Evolutionary conservation across 1,139 yeast genomes (phyloP).

Genomic region (Arxiozyma bovina): DNA sequence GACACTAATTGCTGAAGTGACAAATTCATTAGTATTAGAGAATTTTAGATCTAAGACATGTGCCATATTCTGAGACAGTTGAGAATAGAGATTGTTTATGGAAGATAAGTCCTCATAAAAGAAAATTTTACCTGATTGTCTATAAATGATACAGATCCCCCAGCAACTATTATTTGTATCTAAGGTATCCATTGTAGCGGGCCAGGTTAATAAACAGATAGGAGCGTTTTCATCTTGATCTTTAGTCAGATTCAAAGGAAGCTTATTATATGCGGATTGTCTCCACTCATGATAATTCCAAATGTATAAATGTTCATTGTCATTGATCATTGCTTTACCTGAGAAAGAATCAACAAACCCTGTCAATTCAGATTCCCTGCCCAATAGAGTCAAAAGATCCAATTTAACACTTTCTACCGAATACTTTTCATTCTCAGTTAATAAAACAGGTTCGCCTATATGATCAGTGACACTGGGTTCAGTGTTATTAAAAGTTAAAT

Average conservation of each 20-base stretch:
- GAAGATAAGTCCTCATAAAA: conserved; percentile 36
- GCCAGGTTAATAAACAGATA: conserved; percentile 57
- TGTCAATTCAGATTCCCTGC: conserved; percentile 3
- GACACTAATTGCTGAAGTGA: conserved; percentile 50
- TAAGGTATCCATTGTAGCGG: conserved; percentile 51
- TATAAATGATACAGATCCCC: conserved; percentile 25
- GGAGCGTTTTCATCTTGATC: conserved; percentile 35
- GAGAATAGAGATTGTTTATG: conserved; percentile 31
- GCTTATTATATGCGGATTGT: conserved; percentile 45
- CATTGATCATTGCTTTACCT: conserved; percentile 47
- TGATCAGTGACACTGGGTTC: not conserved
- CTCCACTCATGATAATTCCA: conserved; percentile 64
- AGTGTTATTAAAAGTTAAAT: not conserved
- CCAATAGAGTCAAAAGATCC: conserved; percentile 7
- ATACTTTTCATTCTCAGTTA: conserved; percentile 29
- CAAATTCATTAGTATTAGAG: conserved; percentile 41
- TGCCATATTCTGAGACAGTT: conserved; percentile 26
- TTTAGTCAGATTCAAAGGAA: conserved; percentile 26
- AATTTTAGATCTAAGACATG: conserved; percentile 33
- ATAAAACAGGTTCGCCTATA: conserved; percentile 7
- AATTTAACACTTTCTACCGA: conserved; percentile 19
- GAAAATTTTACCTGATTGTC: conserved; percentile 42
- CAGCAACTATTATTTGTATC: conserved; percentile 38
- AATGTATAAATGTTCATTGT: conserved; percentile 46
- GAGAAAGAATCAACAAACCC: conserved; percentile 51